These are phyloP conservation scores for Penicillium angulare DNA, from an alignment of 495 filamentous ascomycete species.

Conservation along the genomic window DNA sequence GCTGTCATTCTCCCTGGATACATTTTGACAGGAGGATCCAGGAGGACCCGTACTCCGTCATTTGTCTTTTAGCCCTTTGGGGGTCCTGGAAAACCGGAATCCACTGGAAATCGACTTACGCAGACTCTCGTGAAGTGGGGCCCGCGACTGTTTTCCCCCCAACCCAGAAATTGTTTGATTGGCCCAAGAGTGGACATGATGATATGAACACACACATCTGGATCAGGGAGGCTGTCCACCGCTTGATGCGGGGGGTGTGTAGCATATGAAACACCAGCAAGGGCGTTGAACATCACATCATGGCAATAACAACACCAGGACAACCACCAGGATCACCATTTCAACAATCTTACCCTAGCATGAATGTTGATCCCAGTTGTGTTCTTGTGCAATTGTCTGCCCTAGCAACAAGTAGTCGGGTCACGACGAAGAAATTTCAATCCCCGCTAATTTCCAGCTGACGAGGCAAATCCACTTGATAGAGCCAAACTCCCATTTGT, in stretches of 20 bases:
- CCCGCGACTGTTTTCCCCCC: not conserved
- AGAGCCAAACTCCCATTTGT: no score
- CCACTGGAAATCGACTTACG: slow-evolving; percentile 1
- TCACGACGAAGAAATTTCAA: no score
- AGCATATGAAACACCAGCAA: slow-evolving; percentile 2
- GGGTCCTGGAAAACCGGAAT: not conserved
- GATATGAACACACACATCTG: not conserved
- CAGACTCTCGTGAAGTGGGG: slow-evolving; percentile 1
- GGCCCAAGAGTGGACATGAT: not conserved
- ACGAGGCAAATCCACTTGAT: no score
- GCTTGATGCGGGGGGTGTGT: not conserved
- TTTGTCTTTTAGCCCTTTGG: not conserved
- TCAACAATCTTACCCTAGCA: no score
- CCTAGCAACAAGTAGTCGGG: no score
- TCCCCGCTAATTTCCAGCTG: no score
- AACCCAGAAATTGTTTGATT: not conserved
- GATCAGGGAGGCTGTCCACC: not conserved
- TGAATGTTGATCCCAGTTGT: no score
- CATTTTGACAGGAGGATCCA: no score
- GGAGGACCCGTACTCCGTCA: not conserved
- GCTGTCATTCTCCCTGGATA: no score
- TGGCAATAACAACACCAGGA: no score
- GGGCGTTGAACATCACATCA: not conserved
- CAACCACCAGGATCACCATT: no score
- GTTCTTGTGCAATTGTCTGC: no score